A percentile compares a stretch with the other conserved stretches of the same genome.
Conservation (phyloP, 2,329 filamentous ascomycete genomes). For the Fusarium equiseti region DNA sequence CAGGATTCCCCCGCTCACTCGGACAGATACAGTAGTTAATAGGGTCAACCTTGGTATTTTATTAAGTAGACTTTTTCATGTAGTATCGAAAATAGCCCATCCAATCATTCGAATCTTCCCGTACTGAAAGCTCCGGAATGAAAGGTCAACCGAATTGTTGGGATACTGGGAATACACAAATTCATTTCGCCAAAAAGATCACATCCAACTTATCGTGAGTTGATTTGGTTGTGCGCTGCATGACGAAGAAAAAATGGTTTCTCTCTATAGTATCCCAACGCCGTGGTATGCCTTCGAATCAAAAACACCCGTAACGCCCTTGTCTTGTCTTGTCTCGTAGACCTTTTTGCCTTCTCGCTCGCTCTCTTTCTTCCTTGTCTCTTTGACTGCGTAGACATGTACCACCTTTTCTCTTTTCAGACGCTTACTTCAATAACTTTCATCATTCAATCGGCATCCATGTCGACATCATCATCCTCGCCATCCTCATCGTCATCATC, state of each 20-base stretch:
- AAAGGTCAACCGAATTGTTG: slow-evolving; percentile 8
- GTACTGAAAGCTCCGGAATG: slow-evolving; percentile 11
- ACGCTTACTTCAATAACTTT: slow-evolving; percentile 1
- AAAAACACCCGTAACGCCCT: slow-evolving; percentile 44
- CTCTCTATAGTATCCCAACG: slow-evolving; percentile 43
- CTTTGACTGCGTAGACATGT: slow-evolving; percentile 11
- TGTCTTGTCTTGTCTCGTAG: slow-evolving; percentile 34
- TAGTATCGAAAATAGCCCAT: neutral
- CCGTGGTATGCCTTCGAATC: slow-evolving; percentile 45
- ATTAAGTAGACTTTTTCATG: slow-evolving; percentile 5
- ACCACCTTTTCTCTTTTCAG: slow-evolving; percentile 19
- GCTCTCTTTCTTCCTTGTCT: neutral
- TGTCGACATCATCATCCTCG: slow-evolving; percentile 50
- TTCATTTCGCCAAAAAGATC: slow-evolving; percentile 30
- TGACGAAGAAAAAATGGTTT: slow-evolving; percentile 39
- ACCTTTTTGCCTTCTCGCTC: slow-evolving; percentile 20
- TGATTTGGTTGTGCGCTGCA: slow-evolving; percentile 26
- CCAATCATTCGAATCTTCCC: slow-evolving; percentile 18
- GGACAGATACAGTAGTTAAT: neutral
- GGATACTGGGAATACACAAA: slow-evolving; percentile 23
- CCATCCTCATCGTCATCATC: slow-evolving; percentile 52
- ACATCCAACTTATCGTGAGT: slow-evolving; percentile 14
- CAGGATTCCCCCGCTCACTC: neutral
- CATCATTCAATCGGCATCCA: slow-evolving; percentile 45
- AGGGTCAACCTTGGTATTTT: neutral